Evolutionary conservation across 2,329 filamentous ascomycete species (phyloP).

Genomic region (Scopulariopsis brevicaulis): DNA sequence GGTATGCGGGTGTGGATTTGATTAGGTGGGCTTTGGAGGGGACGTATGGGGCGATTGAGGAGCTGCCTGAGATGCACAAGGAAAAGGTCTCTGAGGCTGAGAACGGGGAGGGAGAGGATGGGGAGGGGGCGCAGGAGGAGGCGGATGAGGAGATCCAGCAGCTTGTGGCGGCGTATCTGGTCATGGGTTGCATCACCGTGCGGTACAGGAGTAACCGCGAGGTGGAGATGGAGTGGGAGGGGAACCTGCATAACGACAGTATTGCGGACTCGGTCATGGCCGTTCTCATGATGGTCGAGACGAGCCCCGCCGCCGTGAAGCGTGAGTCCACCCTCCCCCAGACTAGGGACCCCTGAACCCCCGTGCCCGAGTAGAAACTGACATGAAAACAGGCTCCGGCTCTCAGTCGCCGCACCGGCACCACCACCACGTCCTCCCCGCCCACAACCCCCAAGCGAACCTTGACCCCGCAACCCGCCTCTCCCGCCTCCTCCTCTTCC

Average conservation of each 20-base stretch:
- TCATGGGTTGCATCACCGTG: slow-evolving; percentile 90
- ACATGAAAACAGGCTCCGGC: slow-evolving; percentile 11
- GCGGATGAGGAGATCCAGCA: slow-evolving; percentile 53
- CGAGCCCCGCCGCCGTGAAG: slow-evolving; percentile 87
- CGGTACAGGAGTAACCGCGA: slow-evolving; percentile 66
- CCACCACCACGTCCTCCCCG: slow-evolving; percentile 29
- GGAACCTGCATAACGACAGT: slow-evolving; percentile 93
- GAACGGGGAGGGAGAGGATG: slow-evolving; percentile 9
- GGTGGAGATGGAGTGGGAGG: slow-evolving; percentile 92
- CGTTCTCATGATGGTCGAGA: slow-evolving; percentile 84
- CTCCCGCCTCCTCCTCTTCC: slow-evolving; percentile 82
- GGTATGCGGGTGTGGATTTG: slow-evolving; percentile 78
- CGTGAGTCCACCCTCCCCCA: slow-evolving; percentile 37
- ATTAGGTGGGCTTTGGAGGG: slow-evolving; percentile 91
- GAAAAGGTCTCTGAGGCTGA: not conserved
- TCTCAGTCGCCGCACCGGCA: slow-evolving; percentile 25
- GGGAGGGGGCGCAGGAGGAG: slow-evolving; percentile 28
- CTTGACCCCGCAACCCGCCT: slow-evolving; percentile 66
- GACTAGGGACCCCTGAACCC: too few relatives aligned
- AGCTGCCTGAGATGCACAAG: slow-evolving; percentile 43
- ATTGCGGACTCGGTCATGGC: slow-evolving; percentile 97
- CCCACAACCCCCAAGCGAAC: slow-evolving; percentile 61
- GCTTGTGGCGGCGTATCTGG: slow-evolving; percentile 45
- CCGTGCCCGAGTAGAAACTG: not conserved
- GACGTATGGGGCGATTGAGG: slow-evolving; percentile 80